Evolutionary conservation across 345 rosid genomes (phyloP), one percentile per base, ranked within the genome.

Genomic region (Populus davidiana): DNA sequence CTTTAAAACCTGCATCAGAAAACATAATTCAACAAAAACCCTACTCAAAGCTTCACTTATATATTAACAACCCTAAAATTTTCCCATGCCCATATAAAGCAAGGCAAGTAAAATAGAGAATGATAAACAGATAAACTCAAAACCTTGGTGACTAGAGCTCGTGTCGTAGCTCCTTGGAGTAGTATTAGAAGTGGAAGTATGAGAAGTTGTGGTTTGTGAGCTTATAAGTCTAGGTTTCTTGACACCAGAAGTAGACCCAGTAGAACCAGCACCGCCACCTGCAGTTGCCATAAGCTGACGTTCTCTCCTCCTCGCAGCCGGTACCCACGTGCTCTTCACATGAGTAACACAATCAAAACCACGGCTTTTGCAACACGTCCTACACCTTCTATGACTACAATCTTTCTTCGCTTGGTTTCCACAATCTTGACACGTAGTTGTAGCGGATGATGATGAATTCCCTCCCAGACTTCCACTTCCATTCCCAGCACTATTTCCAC

Each of bases 361-460:
- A 43, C 98, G 92, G 75, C 97, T 93, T 79, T 92, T 93, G 73
- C 99, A 96, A 69, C 99, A 96, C 2, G 99, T 93, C 80, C 99
- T 81, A 63, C 99, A 96, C 85, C 99, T 86, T 69, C 94, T 82
- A 73, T 89, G 94, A 78, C 75, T 83, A 35, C 99, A 96, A 73
- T 92, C 99, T 43, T 96, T 96, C 92, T 96, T 96, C 2, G 99
- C 96, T 71, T 96, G 98, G 91, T 96, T 96, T 14, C 99, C 99
- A 75, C 99, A 96, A 64, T 96, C 99, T 80, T 92, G 98, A 79
- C 99, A 96, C 77, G 99, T 92, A 23, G 98, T 90, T 49, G 91
- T 72, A 9, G 83, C 81, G 0, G 97, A 88, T 21, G 86, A 78
- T 12, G 86, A 86, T 2, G 89, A 88, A 21, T 77, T 77, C 12